Evolutionary conservation across 441 rosid species (phyloP), one percentile per base, ranked within the genome.

Genomic region (Lepidium campestre): DNA sequence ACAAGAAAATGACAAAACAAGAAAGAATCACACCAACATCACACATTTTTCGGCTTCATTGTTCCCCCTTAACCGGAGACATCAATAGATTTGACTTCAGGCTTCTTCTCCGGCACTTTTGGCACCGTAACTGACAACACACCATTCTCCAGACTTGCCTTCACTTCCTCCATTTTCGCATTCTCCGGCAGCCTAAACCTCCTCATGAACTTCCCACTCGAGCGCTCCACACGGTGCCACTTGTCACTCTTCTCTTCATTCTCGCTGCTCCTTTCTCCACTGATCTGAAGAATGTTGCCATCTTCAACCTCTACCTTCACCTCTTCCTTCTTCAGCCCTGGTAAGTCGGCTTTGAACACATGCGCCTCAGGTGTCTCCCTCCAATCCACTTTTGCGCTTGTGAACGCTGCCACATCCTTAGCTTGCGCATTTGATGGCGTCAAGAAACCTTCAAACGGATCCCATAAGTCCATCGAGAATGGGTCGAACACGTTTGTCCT

Each of bases 121-220:
- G 88, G 86, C 23, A 81, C 83, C 0, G 37, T 62, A 1, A 84
- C 81, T 0, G 72, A 62, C 27, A 84, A 63, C 8, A 80, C 83
- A 7, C 86, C 89, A 41, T 80, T 75, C 77, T 82, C 85, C 86
- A 82, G 68, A 7, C 37, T 23, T 0, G 89, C 89, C 39, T 73
- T 84, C 2, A 80, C 75, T 41, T 73, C 66, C 11, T 82, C 82
- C 58, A 63, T 18, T 54, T 73, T 84, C 0, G 74, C 81, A 53
- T 82, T 80, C 67, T 80, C 86, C 0, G 85, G 85, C 34, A 82
- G 2, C 75, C 81, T 82, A 22, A 82, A 84, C 78, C 85, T 77
- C 76, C 86, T 75, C 77, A 67, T 5, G 37, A 82, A 80, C 57
- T 54, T 80, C 0, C 89, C 85, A 22, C 78, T 77, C 4, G 79